Percentiles rank a stretch among this genome's conserved stretches.
Conservation (phyloP, 345 rosid genomes). For the Rubroshorea leprosula region DNA sequence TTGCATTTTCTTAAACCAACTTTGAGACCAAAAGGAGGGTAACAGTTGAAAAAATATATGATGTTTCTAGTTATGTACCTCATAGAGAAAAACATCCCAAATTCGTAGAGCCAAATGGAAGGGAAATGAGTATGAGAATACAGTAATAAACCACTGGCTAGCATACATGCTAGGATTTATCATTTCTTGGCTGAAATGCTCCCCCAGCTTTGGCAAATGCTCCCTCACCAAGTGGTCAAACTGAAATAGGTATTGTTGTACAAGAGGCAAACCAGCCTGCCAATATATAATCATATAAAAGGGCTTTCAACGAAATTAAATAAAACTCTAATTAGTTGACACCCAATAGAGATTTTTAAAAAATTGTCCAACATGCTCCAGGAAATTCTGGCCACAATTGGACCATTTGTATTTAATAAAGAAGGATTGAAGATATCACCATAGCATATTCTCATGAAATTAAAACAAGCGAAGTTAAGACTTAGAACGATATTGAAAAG, state of each 20-base stretch:
- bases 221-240: constrained; percentile 72
- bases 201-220: constrained; percentile 85
- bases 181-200: constrained; percentile 81
- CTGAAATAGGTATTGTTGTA: constrained; percentile 80
- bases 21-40: neutral
- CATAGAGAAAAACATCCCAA: constrained; percentile 94
- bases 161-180: constrained; percentile 99
- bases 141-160: constrained; percentile 98
- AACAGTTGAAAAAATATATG: too few species aligned
- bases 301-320: neutral
- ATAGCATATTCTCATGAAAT: too few species aligned
- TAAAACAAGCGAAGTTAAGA: too few species aligned
- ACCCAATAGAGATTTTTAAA: neutral
- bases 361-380: too few species aligned
- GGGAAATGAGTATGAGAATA: constrained; percentile 90
- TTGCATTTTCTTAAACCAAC: constrained; percentile 1
- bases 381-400: too few species aligned
- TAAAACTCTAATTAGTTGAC: neutral
- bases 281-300: constrained; percentile 2
- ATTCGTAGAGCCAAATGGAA: constrained; percentile 89
- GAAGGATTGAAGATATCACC: too few species aligned
- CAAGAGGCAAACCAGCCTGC: constrained; percentile 91
- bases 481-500: too few species aligned
- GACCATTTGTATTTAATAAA: too few species aligned
- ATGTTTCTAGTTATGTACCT: constrained; percentile 42